Conservation (phyloP, 2,329 filamentous ascomycete genomes). For the Coniochaeta hoffmannii region DNA sequence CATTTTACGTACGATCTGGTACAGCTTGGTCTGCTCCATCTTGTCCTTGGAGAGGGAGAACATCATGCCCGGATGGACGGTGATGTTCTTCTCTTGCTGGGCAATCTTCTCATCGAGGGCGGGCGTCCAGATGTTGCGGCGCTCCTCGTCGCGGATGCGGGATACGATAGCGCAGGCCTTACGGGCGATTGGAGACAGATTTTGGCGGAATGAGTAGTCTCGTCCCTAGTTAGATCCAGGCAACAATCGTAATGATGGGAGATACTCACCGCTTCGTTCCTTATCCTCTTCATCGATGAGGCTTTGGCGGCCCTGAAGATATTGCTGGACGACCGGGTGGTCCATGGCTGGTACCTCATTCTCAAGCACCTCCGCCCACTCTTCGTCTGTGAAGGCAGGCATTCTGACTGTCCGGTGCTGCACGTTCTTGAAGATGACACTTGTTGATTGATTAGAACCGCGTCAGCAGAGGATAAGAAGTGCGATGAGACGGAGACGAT, state of each 20-base stretch:
- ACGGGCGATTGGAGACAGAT: slow-evolving; percentile 70
- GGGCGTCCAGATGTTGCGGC: slow-evolving; percentile 67
- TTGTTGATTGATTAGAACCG: background rate
- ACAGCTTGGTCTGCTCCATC: slow-evolving; percentile 79
- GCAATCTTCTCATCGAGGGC: slow-evolving; percentile 64
- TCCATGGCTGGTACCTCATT: slow-evolving; percentile 47
- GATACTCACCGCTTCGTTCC: slow-evolving; percentile 63
- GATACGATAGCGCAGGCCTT: slow-evolving; percentile 75
- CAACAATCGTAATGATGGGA: slow-evolving; percentile 16
- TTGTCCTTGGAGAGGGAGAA: slow-evolving; percentile 78
- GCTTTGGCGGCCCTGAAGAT: slow-evolving; percentile 65
- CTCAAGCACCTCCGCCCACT: slow-evolving; percentile 51
- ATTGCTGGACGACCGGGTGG: slow-evolving; percentile 77
- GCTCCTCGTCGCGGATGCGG: slow-evolving; percentile 71
- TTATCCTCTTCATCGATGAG: slow-evolving; percentile 77
- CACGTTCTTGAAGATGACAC: background rate
- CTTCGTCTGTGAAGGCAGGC: slow-evolving; percentile 40
- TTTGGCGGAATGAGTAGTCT: slow-evolving; percentile 65
- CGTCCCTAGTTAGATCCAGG: slow-evolving; percentile 14
- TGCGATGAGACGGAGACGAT: background rate
- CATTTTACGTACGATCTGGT: slow-evolving; percentile 77
- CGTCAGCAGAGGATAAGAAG: background rate
- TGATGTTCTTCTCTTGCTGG: slow-evolving; percentile 48
- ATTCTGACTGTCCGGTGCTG: slow-evolving; percentile 1
- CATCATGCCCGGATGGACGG: slow-evolving; percentile 86